Evolutionary conservation across 345 rosid species (phyloP).

Genomic region (Lepidium sativum): DNA sequence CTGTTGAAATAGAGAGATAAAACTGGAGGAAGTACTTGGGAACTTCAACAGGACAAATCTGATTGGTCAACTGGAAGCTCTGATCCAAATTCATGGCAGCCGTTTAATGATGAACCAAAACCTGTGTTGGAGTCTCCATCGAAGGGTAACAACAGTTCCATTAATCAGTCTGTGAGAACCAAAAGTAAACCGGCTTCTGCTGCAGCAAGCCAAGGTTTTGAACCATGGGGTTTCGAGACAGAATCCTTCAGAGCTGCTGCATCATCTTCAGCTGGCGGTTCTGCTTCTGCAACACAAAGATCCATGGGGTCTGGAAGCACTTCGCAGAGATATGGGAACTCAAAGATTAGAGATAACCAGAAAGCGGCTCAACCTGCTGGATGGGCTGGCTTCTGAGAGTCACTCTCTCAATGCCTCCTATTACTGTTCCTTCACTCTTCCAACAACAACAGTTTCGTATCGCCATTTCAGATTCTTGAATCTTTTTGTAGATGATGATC

Average conservation of each 20-base stretch:
- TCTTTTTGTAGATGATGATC: slow-evolving; percentile 22
- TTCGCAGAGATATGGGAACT: slow-evolving; percentile 34
- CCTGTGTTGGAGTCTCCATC: slow-evolving; percentile 34
- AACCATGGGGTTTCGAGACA: slow-evolving; percentile 78
- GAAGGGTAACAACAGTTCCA: slow-evolving; percentile 25
- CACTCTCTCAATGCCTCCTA: neutral
- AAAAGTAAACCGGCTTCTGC: slow-evolving; percentile 44
- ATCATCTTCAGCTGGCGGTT: slow-evolving; percentile 30
- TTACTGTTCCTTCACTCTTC: neutral
- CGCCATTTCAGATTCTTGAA: slow-evolving; percentile 8
- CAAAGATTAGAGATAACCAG: slow-evolving; percentile 41
- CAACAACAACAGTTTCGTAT: neutral
- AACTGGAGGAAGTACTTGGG: slow-evolving; percentile 30
- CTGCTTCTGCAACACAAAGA: slow-evolving; percentile 29
- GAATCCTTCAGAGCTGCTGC: slow-evolving; percentile 59
- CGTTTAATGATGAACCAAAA: slow-evolving; percentile 56
- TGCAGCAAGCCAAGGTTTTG: slow-evolving; percentile 38
- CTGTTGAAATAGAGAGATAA: slow-evolving; percentile 44
- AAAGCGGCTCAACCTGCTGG: slow-evolving; percentile 78
- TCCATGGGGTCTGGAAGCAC: slow-evolving; percentile 42
- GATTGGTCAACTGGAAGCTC: slow-evolving; percentile 41
- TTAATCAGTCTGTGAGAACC: slow-evolving; percentile 44
- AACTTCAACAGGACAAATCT: slow-evolving; percentile 39
- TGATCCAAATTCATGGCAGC: slow-evolving; percentile 63
- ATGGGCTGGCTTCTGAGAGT: slow-evolving; percentile 86